These are phyloP conservation scores for Colletotrichum scovillei DNA, from an alignment of 2,329 filamentous ascomycete genomes.

Conservation along the genomic window DNA sequence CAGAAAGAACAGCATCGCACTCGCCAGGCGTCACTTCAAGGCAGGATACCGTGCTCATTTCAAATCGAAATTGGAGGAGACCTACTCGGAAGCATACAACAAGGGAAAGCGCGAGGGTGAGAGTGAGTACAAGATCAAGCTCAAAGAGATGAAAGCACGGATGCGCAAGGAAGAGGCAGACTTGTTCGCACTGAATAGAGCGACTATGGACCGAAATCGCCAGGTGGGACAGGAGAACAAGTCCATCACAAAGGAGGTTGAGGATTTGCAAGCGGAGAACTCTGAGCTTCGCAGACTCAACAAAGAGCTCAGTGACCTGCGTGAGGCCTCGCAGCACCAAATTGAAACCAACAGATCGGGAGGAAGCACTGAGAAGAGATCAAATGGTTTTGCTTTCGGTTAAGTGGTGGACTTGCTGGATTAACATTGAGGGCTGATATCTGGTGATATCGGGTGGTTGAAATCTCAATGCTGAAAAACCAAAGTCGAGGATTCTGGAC, in stretches of 20 bases:
- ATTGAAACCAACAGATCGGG: rapidly evolving
- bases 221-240: background rate
- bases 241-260: background rate
- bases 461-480: background rate
- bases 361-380: background rate
- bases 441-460: background rate
- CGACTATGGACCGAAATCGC: background rate
- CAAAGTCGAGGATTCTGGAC: background rate
- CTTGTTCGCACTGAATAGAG: background rate
- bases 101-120: background rate
- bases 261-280: background rate
- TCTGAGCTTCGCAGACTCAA: background rate
- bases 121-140: background rate
- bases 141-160: background rate
- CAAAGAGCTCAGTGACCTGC: background rate
- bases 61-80: background rate
- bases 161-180: background rate
- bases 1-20: background rate
- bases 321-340: background rate
- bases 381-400: background rate
- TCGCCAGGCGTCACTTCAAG: background rate
- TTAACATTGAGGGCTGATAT: background rate
- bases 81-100: background rate
- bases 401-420: background rate
- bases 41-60: background rate